A percentile compares a stretch with the other conserved stretches of the same genome.
Evolutionary conservation across 306 rosid species (phyloP).

Genomic region (Alnus glutinosa): DNA sequence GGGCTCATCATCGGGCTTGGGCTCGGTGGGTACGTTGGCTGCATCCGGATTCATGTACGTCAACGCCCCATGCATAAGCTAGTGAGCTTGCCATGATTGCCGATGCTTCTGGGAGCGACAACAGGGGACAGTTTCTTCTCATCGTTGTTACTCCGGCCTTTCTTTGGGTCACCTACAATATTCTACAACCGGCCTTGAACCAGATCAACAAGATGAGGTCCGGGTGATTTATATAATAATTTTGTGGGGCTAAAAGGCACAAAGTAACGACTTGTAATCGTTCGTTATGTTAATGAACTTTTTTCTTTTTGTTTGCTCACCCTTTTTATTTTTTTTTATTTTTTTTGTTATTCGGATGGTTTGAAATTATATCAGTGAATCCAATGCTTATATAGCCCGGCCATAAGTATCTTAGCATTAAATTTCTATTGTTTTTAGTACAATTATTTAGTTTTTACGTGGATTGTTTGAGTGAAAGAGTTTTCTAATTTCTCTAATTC

Average conservation of each 20-base stretch:
- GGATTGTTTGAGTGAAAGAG: too few relatives aligned
- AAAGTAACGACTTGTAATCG: slow-evolving; percentile 11
- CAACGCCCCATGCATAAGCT: slow-evolving; percentile 57
- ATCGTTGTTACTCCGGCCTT: slow-evolving; percentile 82
- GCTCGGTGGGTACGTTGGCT: too few relatives aligned
- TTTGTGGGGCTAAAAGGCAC: slow-evolving; percentile 25
- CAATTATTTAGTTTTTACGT: too few relatives aligned
- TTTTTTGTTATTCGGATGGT: neutral
- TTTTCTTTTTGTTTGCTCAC: neutral
- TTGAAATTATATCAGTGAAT: neutral
- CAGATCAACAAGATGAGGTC: slow-evolving; percentile 79
- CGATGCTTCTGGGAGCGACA: slow-evolving; percentile 54
- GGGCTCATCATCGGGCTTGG: slow-evolving; percentile 66
- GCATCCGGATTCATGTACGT: slow-evolving; percentile 47
- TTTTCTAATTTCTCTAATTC: too few relatives aligned
- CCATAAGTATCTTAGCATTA: too few relatives aligned
- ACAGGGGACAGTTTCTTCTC: slow-evolving; percentile 73
- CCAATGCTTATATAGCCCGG: too few relatives aligned
- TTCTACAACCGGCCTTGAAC: slow-evolving; percentile 91
- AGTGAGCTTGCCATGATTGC: slow-evolving; percentile 54
- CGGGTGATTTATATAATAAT: slow-evolving; percentile 26
- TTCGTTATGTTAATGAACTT: slow-evolving; percentile 8
- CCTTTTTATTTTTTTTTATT: too few relatives aligned
- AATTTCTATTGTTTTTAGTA: too few relatives aligned
- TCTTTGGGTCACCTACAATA: slow-evolving; percentile 79